Percentiles rank a stretch among this genome's conserved stretches.
Evolutionary conservation across 257 asterid genomes (phyloP).

Genomic region (Galeopsis tetrahit): DNA sequence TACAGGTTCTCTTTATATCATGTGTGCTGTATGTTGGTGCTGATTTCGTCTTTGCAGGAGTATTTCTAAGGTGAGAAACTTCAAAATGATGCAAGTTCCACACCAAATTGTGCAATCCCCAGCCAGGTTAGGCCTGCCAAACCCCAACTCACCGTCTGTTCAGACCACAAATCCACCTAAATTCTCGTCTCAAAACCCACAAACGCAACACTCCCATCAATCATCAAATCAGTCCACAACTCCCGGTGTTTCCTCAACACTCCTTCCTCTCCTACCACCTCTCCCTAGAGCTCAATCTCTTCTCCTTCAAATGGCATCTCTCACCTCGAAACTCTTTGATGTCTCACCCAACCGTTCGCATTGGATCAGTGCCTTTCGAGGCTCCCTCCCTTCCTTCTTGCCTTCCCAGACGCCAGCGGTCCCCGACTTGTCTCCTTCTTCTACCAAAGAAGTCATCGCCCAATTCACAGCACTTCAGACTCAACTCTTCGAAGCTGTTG

Average conservation of each 20-base stretch:
- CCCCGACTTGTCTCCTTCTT: conserved; percentile 50
- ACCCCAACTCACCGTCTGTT: conserved; percentile 85
- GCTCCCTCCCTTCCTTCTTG: conserved; percentile 74
- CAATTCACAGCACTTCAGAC: conserved; percentile 68
- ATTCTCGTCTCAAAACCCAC: conserved; percentile 60
- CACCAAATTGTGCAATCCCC: conserved; percentile 93
- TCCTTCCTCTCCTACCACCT: conserved; percentile 93
- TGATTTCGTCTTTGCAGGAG: conserved; percentile 28
- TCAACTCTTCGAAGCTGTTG: conserved; percentile 84
- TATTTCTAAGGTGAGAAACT: neutral
- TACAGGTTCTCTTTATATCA: neutral
- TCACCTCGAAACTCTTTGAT: conserved; percentile 78
- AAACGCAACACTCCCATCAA: conserved; percentile 57
- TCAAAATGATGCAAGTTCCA: conserved; percentile 70
- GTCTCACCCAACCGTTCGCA: conserved; percentile 80
- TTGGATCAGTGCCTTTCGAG: conserved; percentile 81
- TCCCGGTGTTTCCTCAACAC: conserved; percentile 65
- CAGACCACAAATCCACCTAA: conserved; percentile 69
- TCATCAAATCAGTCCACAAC: conserved; percentile 45
- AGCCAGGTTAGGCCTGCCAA: conserved; percentile 88
- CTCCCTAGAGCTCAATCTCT: conserved; percentile 87
- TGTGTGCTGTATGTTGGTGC: conserved; percentile 11
- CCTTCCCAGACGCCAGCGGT: conserved; percentile 59
- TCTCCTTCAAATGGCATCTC: conserved; percentile 85
- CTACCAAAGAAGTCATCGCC: conserved; percentile 70